Base-by-base conservation (phyloP, 805 yeast genomes). In the Ogataea minuta region DNA sequence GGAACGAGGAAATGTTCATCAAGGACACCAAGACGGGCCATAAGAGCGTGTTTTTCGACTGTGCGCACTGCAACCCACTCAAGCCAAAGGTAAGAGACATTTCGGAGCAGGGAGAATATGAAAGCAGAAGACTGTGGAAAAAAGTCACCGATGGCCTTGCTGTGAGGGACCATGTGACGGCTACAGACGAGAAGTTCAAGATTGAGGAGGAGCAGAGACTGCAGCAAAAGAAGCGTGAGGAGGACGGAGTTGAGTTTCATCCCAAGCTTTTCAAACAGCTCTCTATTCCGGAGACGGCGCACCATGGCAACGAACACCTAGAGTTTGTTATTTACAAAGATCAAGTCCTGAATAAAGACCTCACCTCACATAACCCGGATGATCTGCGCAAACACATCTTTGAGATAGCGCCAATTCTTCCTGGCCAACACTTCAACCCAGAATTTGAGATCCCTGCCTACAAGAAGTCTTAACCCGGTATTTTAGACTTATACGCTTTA, bases 151-250 rank as follows among this genome's bases (percentile, higher is more conserved):
- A 77, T 46, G 97, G 95, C 0, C 68, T 93, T n/a, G 83, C 83
- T 3, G 60, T 68, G 26, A 75, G 95, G 48, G 78, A 93, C 59
- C 99, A 93, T 61, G 72, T 69, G 12, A 66, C 70, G 3, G 98
- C 98, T 1, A 93, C 99, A 0, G 84, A 80, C 21, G 96, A 89
- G 57, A 93, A 93, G 64, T 84, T 70, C 57, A 76, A 77, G 50
- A 87, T 93, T 39, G 99, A 93, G 64, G 84, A 87, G 45, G 72
- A 71, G n/a, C 99, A 93, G 66, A 76, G 99, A 59, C 64, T 65
- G 13, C 64, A 70, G 28, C 88, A 95, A 11, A 83, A 80, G 59
- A 72, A 78, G 53, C 75, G 98, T 51, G 63, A 67, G 13, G 95
- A 84, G 49, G 84, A 81, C 34, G 95, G 91, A 10, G 81, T 75